Conservation (phyloP, 345 rosid species). For the Eucalyptus pumila region DNA sequence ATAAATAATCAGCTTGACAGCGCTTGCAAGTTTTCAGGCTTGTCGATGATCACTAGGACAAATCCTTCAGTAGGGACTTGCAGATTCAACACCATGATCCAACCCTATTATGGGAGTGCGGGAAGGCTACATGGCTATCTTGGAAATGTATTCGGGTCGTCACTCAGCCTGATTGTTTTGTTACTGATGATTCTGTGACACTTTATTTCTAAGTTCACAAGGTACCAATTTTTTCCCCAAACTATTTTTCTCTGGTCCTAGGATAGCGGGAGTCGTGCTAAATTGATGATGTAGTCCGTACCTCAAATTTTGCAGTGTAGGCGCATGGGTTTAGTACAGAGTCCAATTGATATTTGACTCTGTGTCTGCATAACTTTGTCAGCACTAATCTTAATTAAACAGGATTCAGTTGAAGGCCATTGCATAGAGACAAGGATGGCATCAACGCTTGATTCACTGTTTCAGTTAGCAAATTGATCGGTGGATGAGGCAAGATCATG, state of each 20-base stretch:
- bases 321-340: not conserved
- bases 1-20: slow-evolving; percentile 51
- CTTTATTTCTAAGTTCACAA: not conserved
- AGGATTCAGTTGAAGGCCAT: not conserved
- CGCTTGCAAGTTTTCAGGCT: slow-evolving; percentile 74
- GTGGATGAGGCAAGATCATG: not conserved
- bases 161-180: slow-evolving; percentile 10
- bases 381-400: not conserved
- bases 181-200: slow-evolving; percentile 14
- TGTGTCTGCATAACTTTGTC: not conserved
- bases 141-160: not conserved
- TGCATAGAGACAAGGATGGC: not conserved
- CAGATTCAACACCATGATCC: slow-evolving; percentile 53
- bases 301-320: not conserved
- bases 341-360: not conserved
- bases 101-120: slow-evolving; percentile 59
- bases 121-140: not conserved
- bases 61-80: slow-evolving; percentile 58
- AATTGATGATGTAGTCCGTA: not conserved
- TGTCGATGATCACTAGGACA: slow-evolving; percentile 38
- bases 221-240: not conserved
- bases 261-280: not conserved
- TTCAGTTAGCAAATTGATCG: not conserved
- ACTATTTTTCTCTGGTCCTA: not conserved
- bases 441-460: not conserved